A percentile compares a stretch with the other conserved stretches of the same genome.
Conservation (phyloP, 495 filamentous ascomycete genomes). For the Parachaetomium inaequale region DNA sequence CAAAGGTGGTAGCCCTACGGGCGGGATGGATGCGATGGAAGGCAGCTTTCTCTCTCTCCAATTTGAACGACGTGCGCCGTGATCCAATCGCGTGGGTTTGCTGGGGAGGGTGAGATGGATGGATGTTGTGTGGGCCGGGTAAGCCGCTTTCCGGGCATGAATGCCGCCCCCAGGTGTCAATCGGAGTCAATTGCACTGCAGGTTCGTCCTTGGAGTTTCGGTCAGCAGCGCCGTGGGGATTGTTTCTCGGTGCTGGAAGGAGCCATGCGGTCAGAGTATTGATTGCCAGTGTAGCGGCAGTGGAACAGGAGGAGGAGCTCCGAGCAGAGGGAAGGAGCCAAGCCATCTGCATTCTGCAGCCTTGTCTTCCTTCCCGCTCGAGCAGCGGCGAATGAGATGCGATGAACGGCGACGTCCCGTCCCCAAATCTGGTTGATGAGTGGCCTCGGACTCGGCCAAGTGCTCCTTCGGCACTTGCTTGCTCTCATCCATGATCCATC, state of each 20-base stretch:
- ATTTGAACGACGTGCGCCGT: not conserved
- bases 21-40: not conserved
- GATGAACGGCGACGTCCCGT: not conserved
- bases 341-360: conserved; percentile 2
- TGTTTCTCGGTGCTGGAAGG: not conserved
- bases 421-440: not conserved
- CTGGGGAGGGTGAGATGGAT: not conserved
- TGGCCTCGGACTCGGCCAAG: not conserved
- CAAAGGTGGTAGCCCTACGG: not conserved
- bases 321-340: not conserved
- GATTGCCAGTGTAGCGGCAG: not conserved
- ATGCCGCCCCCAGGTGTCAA: not conserved
- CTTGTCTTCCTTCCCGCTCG: not conserved
- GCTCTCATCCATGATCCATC: not conserved
- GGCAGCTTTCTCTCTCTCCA: not conserved
- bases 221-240: not conserved
- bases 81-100: not conserved
- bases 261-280: not conserved
- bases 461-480: not conserved
- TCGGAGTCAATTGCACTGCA: too few relatives aligned
- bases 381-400: not conserved
- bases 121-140: not conserved
- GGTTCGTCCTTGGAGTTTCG: too few relatives aligned
- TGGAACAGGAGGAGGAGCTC: not conserved
- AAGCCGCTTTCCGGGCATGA: not conserved